These are phyloP conservation scores for Aspergillus cavernicola DNA, from an alignment of 495 filamentous ascomycete species.

Conservation along the genomic window DNA sequence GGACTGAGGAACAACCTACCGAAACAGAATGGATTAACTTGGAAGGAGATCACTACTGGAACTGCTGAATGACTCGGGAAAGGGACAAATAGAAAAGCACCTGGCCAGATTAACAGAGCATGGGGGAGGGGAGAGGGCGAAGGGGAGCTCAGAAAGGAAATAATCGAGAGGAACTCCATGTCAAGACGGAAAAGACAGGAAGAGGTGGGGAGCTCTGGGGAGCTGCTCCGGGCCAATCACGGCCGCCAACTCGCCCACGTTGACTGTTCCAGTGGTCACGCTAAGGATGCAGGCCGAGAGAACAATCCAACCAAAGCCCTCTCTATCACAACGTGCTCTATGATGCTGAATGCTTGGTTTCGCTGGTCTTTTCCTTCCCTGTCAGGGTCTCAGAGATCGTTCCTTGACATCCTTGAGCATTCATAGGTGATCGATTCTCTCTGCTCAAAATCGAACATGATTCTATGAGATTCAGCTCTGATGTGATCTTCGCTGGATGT, in stretches of 20 bases:
- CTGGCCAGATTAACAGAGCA: too few species aligned
- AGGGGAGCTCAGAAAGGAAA: too few species aligned
- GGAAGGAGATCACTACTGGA: background rate
- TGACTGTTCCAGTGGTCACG: background rate
- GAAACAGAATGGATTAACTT: background rate
- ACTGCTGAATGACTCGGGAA: background rate
- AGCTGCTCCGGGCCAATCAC: conserved; percentile 7
- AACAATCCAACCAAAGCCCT: conserved; percentile 4
- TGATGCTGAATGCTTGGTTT: background rate
- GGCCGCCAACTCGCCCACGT: background rate
- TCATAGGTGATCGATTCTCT: too few species aligned
- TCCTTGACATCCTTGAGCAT: too few species aligned
- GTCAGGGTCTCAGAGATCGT: too few species aligned
- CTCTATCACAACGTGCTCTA: conserved; percentile 6
- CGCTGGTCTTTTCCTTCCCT: background rate
- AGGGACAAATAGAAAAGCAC: conserved; percentile 1
- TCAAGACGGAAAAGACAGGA: background rate
- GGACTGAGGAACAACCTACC: background rate
- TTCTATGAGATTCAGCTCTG: too few species aligned
- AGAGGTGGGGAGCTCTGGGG: conserved; percentile 10
- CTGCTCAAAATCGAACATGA: too few species aligned
- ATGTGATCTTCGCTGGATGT: too few species aligned
- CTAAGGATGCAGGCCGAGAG: conserved; percentile 2
- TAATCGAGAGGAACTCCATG: too few species aligned
- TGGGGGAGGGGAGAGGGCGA: background rate